Base-by-base conservation (phyloP, 1,284 basidiomycete genomes). In the Cutaneotrichosporon mucoides region DNA sequence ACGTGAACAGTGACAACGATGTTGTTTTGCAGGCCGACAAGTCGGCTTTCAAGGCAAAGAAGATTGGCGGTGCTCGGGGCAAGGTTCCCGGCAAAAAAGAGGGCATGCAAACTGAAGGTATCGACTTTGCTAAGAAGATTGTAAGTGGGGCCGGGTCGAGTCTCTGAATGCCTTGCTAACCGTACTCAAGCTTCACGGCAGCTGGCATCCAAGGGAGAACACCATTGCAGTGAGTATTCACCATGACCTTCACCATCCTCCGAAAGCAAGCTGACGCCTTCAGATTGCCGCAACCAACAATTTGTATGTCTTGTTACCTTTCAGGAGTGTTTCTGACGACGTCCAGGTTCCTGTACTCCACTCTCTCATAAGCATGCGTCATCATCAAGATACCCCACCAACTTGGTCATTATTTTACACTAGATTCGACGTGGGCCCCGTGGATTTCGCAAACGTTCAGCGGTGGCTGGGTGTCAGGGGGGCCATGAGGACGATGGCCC, bases 61-160 rank as follows among this genome's bases (percentile, higher is more conserved):
- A 98, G 83, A 90, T 95, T 62, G 91, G 82, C 4, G 89, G 88
- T 0, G 87, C 89, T 10, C 80, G 90, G 60, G 86, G 86, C 47
- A 89, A 90, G 83, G 88, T 90, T 68, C 84, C 85, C 49, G 85
- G 86, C 50, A 75, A 80, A 71, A 86, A 89, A 78, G 90, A 93
- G 67, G 85, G 86, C 44, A 88, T 95, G 86, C 89, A 92, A 72
- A 81, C 90, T 69, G 92, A 96, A 72, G 87, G 89, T 43, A 84
- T 95, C 68, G 93, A 97, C 80, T 99, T 98, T 80, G 95, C 95
- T 81, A 99, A 98, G 88, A 99, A 99, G 86, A 99, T 99, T 73
- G 75, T 84, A 60, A 79, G 83, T 41, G 37, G 16, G 10, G 7
- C 6, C 5, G 24, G 24, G 16, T 24, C 24, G 24, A 24, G 24